Evolutionary conservation across 805 yeast species (phyloP), one percentile per base, ranked within the genome.

Genomic region (Barnettozyma californica): DNA sequence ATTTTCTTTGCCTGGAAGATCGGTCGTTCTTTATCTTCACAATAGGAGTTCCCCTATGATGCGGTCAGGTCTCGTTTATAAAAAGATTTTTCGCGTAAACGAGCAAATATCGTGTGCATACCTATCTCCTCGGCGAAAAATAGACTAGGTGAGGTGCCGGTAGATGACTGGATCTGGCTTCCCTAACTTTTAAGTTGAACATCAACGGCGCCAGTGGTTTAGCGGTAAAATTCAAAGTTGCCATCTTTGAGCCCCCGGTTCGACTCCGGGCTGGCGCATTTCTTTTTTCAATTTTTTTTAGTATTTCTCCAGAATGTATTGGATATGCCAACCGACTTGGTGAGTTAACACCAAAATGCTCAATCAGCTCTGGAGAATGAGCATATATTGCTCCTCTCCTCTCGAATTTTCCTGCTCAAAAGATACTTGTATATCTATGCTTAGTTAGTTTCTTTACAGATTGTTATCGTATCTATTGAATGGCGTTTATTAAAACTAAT

Each of bases 231-330:
- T 72, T 70, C 75, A 66, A 69, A 76, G 76, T 73, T 73, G 77
- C 77, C 77, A 73, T 73, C 75, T 75, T 69, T 66, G 75, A 70
- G 76, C 76, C 77, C 77, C 77, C 76, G 77, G 77, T 73, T 73
- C 77, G 77, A 73, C 73, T 73, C 77, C 77, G 76, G 77, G 77
- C 75, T 70, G 68, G 72, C 77, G 77, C 77, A 73, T 68, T n/a
- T n/a, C n/a, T n/a, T n/a, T n/a, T n/a, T n/a, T n/a, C n/a, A n/a
- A n/a, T n/a, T n/a, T n/a, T n/a, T 65, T 56, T 52, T 41, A 27
- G 31, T 27, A 7, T n/a, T n/a, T n/a, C n/a, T n/a, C n/a, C n/a
- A n/a, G n/a, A n/a, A n/a, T n/a, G n/a, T n/a, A n/a, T n/a, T n/a
- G n/a, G n/a, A n/a, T n/a, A n/a, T n/a, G n/a, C n/a, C n/a, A n/a